Base-by-base conservation (phyloP, 1,139 yeast species). In the Hansenula sp. region DNA sequence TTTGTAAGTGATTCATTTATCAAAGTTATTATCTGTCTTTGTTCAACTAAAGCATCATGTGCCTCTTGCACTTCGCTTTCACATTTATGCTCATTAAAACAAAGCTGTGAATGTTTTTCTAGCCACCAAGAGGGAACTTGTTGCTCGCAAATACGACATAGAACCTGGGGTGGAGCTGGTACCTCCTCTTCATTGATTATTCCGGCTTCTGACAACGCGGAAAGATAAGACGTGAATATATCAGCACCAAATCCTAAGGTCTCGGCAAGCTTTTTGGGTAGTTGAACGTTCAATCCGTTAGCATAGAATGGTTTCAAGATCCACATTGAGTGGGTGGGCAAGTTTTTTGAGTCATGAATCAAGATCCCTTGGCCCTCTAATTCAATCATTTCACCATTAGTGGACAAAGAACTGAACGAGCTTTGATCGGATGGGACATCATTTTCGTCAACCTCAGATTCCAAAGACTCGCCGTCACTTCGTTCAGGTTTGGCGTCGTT, bases 91-190 rank as follows among this genome's bases (percentile, higher is more conserved):
- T 90, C 98, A 36, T 88, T 79, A 27, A 87, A 71, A 57, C 99
- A 94, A 43, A 87, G 70, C 59, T 90, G 96, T 2, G 94, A 84
- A 64, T 94, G 99, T 42, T 84, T 77, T 57, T 91, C 99, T 41
- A 93, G 72, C 83, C 96, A 93, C 99, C 99, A 94, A 1, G 93
- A 89, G 1, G 96, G 97, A n/a, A 91, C 81, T 42, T 78, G 77
- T 27, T 82, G 80, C 58, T 94, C 99, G 64, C 99, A 94, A 18
- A 94, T 90, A 42, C 96, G 74, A 62, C 99, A 94, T 35, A 91
- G 68, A 37, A 89, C 87, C 38, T 81, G 72, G 33, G 83, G 83
- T 0, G 96, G 96, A 28, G 81, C 76, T 0, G 96, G 96, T 0
- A 86, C 78, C 24, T 76, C 72, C 16, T 69, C 73, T 52, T 82